These are phyloP conservation scores for Phyllosticta ampelicida DNA, from an alignment of 2,329 filamentous ascomycete genomes.

Conservation along the genomic window DNA sequence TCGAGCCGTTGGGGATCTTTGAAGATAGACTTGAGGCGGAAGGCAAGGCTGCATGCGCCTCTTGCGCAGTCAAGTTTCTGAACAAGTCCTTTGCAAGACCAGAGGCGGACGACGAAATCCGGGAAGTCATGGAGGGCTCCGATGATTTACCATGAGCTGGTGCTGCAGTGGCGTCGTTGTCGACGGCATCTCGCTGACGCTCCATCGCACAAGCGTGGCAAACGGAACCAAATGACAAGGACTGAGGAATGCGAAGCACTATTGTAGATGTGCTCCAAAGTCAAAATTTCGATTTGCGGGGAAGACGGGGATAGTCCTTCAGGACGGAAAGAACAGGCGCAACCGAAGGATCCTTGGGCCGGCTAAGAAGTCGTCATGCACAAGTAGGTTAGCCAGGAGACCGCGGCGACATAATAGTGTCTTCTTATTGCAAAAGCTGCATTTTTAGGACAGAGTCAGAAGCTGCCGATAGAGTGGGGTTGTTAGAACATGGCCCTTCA, in stretches of 20 bases:
- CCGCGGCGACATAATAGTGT: background rate
- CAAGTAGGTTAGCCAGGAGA: background rate
- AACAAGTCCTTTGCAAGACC: conserved; percentile 12
- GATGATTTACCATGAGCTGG: conserved; percentile 9
- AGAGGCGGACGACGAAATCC: conserved; percentile 13
- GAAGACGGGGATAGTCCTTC: conserved; percentile 3
- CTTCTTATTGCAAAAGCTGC: background rate
- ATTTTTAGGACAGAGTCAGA: background rate
- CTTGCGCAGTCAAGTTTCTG: conserved; percentile 10
- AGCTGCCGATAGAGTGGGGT: background rate
- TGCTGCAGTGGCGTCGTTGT: background rate
- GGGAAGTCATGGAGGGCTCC: conserved; percentile 12
- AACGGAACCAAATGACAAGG: background rate
- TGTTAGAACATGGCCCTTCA: background rate
- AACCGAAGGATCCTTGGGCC: background rate
- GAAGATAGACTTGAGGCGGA: conserved; percentile 8
- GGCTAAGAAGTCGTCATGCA: conserved; percentile 1
- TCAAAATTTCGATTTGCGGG: conserved; percentile 6
- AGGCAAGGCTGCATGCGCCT: conserved; percentile 5
- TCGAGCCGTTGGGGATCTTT: conserved; percentile 10
- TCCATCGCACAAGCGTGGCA: background rate
- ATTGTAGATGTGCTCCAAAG: background rate
- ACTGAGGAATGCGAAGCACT: background rate
- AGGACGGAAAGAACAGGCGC: background rate
- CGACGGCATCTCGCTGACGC: background rate